Evolutionary conservation across 106 monocot species (phyloP).

Genomic region (Acorus calamus): DNA sequence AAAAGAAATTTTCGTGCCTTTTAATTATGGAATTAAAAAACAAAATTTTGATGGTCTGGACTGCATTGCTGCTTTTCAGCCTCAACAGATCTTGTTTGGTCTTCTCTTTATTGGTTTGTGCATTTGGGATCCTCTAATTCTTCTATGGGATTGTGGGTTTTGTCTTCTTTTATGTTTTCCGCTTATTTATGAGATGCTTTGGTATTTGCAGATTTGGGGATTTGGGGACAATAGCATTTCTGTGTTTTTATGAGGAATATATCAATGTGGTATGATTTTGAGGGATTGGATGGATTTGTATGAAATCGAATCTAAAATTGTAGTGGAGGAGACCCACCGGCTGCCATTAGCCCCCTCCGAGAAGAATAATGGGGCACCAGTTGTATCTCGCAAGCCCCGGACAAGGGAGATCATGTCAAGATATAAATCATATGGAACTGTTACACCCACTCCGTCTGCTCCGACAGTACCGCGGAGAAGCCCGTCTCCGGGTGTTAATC

Average conservation of each 20-base stretch:
- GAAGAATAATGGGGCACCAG: constrained; percentile 49
- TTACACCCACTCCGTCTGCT: constrained; percentile 4
- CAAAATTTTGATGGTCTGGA: too few relatives aligned
- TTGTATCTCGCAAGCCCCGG: constrained; percentile 22
- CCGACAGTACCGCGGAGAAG: constrained; percentile 13
- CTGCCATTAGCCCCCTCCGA: constrained; percentile 44
- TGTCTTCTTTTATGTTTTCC: neutral
- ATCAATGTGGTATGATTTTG: constrained; percentile 35
- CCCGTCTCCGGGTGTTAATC: constrained; percentile 31
- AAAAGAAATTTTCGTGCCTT: too few relatives aligned
- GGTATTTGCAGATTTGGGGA: constrained; percentile 12
- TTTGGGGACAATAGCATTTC: neutral
- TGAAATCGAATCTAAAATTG: constrained; percentile 12
- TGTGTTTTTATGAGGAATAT: neutral
- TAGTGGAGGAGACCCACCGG: constrained; percentile 24
- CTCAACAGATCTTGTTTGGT: too few relatives aligned
- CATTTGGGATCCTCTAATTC: too few relatives aligned
- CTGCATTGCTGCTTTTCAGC: too few relatives aligned
- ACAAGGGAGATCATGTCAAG: constrained; percentile 48
- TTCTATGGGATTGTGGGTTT: too few relatives aligned
- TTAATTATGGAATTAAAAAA: too few relatives aligned
- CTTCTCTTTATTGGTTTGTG: too few relatives aligned
- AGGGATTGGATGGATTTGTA: constrained; percentile 34
- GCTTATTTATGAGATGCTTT: constrained; percentile 1
- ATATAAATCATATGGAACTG: constrained; percentile 31